Evolutionary conservation across 768 basidiomycete species (phyloP).

Genomic region (Suillus subaureus): DNA sequence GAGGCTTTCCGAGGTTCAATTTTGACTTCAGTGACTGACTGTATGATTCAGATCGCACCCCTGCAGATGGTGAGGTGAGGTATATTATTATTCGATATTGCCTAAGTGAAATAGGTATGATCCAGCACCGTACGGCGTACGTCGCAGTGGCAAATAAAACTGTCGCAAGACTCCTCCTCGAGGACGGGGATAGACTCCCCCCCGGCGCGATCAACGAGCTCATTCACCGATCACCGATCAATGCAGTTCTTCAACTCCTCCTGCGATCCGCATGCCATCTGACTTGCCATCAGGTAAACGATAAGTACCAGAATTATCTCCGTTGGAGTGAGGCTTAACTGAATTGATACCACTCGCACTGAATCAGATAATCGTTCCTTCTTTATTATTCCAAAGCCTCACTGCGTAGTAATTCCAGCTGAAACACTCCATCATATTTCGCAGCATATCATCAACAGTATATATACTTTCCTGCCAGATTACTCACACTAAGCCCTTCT

Average conservation of each 20-base stretch:
- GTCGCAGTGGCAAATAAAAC: neutral
- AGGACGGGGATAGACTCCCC: neutral
- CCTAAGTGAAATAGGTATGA: neutral
- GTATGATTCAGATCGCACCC: neutral
- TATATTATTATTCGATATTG: neutral
- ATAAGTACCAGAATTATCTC: neutral
- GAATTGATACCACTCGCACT: neutral
- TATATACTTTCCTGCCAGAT: neutral
- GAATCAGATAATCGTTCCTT: neutral
- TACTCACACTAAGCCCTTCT: neutral
- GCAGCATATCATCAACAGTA: neutral
- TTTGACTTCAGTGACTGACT: neutral
- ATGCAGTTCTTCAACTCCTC: neutral
- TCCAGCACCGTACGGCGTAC: neutral
- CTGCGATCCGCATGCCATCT: neutral
- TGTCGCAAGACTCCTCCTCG: neutral
- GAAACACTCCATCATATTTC: neutral
- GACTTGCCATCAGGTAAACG: neutral
- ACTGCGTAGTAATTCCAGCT: neutral
- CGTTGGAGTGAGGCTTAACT: neutral
- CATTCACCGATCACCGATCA: neutral
- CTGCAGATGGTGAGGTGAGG: neutral
- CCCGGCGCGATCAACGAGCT: neutral
- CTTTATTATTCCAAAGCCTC: neutral
- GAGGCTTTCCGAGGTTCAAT: neutral